These are phyloP conservation scores for Phytophthora constricta DNA, from an alignment of 352 stramenopile species.

Conservation along the genomic window DNA sequence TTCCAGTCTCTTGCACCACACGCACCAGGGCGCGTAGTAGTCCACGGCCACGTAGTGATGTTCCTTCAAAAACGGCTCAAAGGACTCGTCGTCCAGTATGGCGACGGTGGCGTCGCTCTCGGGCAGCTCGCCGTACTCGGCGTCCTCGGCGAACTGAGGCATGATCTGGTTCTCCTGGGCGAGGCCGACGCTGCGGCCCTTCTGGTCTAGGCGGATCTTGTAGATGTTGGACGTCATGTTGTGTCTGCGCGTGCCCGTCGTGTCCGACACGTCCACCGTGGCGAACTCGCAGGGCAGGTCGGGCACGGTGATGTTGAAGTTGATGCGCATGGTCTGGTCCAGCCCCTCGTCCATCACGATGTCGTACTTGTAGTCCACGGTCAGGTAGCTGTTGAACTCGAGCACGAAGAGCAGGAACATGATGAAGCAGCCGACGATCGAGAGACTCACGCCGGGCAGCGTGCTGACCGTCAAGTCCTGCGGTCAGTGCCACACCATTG, in stretches of 20 bases:
- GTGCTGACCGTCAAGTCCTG: conserved; percentile 89
- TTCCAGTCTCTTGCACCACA: conserved; percentile 97
- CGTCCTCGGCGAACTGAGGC: conserved; percentile 73
- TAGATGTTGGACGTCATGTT: conserved; percentile 99
- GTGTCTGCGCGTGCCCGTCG: conserved; percentile 96
- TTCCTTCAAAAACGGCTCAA: conserved; percentile 91
- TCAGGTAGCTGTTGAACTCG: conserved; percentile 91
- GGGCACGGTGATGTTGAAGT: conserved; percentile 99
- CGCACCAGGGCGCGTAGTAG: conserved; percentile 96
- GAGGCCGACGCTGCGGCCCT: conserved; percentile 83
- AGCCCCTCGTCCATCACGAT: conserved; percentile 90
- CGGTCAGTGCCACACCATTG: background rate
- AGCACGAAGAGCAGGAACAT: conserved; percentile 92
- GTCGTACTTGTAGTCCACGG: conserved; percentile 87
- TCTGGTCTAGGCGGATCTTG: conserved; percentile 93
- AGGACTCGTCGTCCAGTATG: conserved; percentile 84
- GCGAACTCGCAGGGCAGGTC: conserved; percentile 98
- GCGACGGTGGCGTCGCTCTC: conserved; percentile 82
- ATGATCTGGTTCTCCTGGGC: conserved; percentile 90
- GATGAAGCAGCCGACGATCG: conserved; percentile 85
- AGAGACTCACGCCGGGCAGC: conserved; percentile 84
- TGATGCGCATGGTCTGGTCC: conserved; percentile 92
- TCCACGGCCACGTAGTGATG: conserved; percentile 97
- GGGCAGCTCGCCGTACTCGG: conserved; percentile 73
- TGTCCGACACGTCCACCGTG: conserved; percentile 96